phyloP scores from a whole-genome alignment of 2,329 filamentous ascomycete genomes.

The Alternaria postmessia region DNA sequence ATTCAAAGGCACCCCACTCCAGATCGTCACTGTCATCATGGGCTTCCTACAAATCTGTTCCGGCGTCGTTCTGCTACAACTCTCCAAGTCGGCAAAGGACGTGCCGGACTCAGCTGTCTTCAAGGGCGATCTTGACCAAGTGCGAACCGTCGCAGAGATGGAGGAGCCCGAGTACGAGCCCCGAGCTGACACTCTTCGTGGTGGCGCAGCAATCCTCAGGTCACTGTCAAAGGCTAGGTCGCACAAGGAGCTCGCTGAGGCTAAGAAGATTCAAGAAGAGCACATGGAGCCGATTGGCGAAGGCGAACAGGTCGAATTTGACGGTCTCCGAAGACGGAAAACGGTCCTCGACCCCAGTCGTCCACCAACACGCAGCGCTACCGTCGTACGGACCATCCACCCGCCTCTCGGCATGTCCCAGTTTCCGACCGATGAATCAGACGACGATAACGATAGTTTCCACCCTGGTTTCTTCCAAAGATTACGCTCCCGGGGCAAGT shows the following conservation, averaged over 20 bases:
- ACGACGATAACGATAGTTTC: constrained; percentile 46
- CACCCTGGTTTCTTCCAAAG: constrained; percentile 60
- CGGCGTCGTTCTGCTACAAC: constrained; percentile 88
- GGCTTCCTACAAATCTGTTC: constrained; percentile 94
- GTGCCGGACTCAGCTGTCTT: constrained; percentile 94
- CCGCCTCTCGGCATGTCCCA: constrained; percentile 88
- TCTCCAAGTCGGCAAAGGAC: constrained; percentile 98
- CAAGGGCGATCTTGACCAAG: constrained; percentile 90
- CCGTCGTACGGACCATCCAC: constrained; percentile 64
- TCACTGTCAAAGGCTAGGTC: constrained; percentile 78
- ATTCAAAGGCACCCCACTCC: constrained; percentile 83
- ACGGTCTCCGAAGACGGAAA: constrained; percentile 81
- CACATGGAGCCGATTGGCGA: constrained; percentile 81
- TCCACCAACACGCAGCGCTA: constrained; percentile 38
- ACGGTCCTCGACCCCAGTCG: constrained; percentile 61
- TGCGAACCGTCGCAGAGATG: constrained; percentile 92
- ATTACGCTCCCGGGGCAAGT: constrained; percentile 46
- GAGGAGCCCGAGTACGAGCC: constrained; percentile 96
- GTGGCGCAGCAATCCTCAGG: constrained; percentile 85
- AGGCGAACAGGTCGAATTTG: constrained; percentile 86
- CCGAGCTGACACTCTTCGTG: constrained; percentile 94
- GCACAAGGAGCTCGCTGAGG: constrained; percentile 81
- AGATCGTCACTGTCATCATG: constrained; percentile 88
- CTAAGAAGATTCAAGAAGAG: constrained; percentile 80
- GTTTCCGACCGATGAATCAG: constrained; percentile 72